A percentile compares a stretch with the other conserved stretches of the same genome.
Evolutionary conservation across 129 eudicot species (phyloP).

Genomic region (Arctium minus): DNA sequence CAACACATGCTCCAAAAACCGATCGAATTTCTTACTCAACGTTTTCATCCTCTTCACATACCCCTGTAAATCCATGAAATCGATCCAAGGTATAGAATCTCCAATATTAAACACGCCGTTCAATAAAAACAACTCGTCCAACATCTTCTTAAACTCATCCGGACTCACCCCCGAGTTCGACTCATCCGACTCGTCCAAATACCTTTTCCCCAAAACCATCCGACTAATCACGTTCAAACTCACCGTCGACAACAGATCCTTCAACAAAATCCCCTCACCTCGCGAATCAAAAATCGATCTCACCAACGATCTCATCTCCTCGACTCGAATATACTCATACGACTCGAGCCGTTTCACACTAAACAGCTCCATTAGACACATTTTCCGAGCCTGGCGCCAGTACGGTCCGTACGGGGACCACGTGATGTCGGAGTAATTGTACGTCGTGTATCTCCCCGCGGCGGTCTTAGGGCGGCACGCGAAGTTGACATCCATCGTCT

Average conservation of each 20-base stretch:
- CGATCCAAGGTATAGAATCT: conserved; percentile 65
- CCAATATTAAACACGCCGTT: conserved; percentile 83
- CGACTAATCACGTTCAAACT: conserved; percentile 74
- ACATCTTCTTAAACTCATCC: conserved; percentile 66
- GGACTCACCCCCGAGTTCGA: conserved; percentile 41
- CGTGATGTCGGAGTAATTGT: conserved; percentile 65
- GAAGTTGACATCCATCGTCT: conserved; percentile 59
- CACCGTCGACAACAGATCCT: conserved; percentile 52
- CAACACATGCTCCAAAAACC: conserved; percentile 72
- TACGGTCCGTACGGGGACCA: conserved; percentile 83
- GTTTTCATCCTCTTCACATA: conserved; percentile 83
- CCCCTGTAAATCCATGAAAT: conserved; percentile 71
- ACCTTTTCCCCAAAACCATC: conserved; percentile 76
- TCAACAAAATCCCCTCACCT: conserved; percentile 30
- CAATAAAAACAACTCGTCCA: conserved; percentile 65
- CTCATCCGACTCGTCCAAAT: conserved; percentile 30
- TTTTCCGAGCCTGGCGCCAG: conserved; percentile 76
- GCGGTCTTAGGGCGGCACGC: conserved; percentile 71
- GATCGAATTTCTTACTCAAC: conserved; percentile 65
- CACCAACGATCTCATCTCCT: conserved; percentile 43
- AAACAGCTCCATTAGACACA: conserved; percentile 74
- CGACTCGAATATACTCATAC: conserved; percentile 64
- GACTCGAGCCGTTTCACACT: conserved; percentile 65
- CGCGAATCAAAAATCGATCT: conserved; percentile 9
- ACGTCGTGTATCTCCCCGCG: conserved; percentile 72